phyloP scores from a whole-genome alignment of 192 early-diverging fungal genomes.

The Umbelopsis ramanniana region DNA sequence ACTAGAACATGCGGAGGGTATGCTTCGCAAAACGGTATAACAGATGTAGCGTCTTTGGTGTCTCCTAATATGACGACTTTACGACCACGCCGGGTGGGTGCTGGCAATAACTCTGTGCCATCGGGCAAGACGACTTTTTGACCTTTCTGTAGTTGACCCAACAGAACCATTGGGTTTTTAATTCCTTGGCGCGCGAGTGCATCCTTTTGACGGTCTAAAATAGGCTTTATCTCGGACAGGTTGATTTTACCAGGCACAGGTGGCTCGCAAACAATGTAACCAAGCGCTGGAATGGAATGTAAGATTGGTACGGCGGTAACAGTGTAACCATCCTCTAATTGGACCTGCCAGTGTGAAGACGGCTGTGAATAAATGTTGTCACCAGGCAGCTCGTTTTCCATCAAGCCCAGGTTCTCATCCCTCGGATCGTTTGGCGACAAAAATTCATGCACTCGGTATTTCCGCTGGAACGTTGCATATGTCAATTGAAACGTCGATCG shows the following conservation, averaged over 20 bases:
- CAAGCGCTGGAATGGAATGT: constrained; percentile 58
- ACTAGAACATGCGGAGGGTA: constrained; percentile 45
- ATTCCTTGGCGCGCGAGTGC: constrained; percentile 40
- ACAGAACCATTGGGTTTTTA: constrained; percentile 51
- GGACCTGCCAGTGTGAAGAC: constrained; percentile 25
- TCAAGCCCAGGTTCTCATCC: constrained; percentile 21
- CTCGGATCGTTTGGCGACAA: constrained; percentile 29
- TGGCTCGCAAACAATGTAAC: constrained; percentile 51
- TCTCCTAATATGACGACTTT: constrained; percentile 61
- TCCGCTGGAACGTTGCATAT: constrained; percentile 40
- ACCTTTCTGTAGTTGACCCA: constrained; percentile 49
- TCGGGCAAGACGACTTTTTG: constrained; percentile 49
- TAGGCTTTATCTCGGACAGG: constrained; percentile 39
- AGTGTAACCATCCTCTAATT: constrained; percentile 11
- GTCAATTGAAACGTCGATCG: constrained; percentile 42
- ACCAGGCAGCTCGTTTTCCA: constrained; percentile 29
- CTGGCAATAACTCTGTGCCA: constrained; percentile 39
- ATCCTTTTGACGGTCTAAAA: constrained; percentile 40
- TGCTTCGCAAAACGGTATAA: constrained; percentile 19
- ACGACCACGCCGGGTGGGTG: constrained; percentile 41
- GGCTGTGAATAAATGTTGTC: constrained; percentile 17
- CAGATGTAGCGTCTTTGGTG: constrained; percentile 47
- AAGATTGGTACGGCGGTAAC: constrained; percentile 49
- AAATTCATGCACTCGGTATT: constrained; percentile 52
- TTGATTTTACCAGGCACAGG: constrained; percentile 45